Evolutionary conservation across 2,329 filamentous ascomycete species (phyloP), one percentile per base, ranked within the genome.

Genomic region (Aspergillus transmontanensis): DNA sequence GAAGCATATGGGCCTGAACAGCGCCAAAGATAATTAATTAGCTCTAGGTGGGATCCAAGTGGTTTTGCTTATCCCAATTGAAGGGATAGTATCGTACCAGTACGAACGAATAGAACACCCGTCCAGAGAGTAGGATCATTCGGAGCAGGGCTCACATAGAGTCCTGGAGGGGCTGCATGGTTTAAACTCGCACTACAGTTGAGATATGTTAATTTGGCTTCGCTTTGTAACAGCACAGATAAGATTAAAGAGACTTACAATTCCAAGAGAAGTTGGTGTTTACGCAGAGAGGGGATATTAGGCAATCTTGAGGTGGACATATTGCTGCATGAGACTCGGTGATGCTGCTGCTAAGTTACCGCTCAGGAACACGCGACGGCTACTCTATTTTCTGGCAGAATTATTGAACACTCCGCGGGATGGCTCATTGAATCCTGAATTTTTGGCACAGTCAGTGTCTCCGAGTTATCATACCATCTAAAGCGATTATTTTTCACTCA

Each of bases 101-200:
- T 90, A 61, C 93, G 90, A 66, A 97, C 88, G 75, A 98, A 98
- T 32, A 98, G 83, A 23, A 96, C 91, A n/a, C 93, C 94, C 36
- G 89, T 90, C 94, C 94, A 98, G 56, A 93, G 81, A 19, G 88
- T 88, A 21, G 92, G 88, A 73, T 97, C 90, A 28, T 90, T 91
- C 0, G 92, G 92, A 32, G 90, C 91, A 64, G 97, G 85, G 76
- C 87, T 92, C 78, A 97, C 87, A 79, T 95, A 97, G 65, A 97
- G 85, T 59, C 95, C 94, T 61, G 92, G 88, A 2, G 94, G 94
- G 76, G 91, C 93, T 63, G 90, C 89, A 80, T 92, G 87, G 77
- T 91, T 93, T 71, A 97, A 84, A 65, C 91, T 91, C 65, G 91
- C 86, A 79, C 93, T 96, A 78, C 45, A 45, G 14, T n/a, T 65